A percentile compares a stretch with the other conserved stretches of the same genome.
These are phyloP conservation scores for Linnemannia zychae DNA, from an alignment of 192 early-diverging fungal genomes.

Conservation along the genomic window DNA sequence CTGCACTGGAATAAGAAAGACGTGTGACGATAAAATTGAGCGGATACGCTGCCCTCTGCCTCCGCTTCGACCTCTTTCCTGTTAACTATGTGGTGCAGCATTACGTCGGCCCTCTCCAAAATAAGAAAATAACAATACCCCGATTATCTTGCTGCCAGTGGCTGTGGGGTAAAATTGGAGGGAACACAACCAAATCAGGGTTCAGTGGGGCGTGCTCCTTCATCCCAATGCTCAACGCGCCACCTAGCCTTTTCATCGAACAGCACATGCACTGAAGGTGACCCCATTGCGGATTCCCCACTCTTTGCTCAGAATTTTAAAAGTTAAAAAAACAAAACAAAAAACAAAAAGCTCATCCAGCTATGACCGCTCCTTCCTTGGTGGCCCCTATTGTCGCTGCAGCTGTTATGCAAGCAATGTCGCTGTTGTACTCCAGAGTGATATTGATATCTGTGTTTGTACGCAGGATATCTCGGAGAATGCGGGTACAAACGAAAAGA, in stretches of 20 bases:
- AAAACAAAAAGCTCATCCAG: neutral
- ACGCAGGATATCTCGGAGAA: neutral
- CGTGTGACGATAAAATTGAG: neutral
- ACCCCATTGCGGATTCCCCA: neutral
- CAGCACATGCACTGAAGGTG: neutral
- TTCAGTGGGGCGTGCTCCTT: neutral
- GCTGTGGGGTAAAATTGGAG: neutral
- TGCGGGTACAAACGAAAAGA: neutral
- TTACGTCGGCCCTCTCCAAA: neutral
- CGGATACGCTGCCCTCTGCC: too few relatives aligned
- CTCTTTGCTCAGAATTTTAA: neutral
- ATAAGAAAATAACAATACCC: neutral
- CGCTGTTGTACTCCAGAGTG: too few relatives aligned
- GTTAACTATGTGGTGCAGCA: too few relatives aligned
- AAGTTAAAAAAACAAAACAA: neutral
- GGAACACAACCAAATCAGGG: neutral
- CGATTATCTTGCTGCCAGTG: neutral
- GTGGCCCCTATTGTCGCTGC: neutral
- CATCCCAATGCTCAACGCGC: neutral
- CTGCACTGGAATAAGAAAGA: neutral
- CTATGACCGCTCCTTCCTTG: neutral
- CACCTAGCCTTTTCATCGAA: neutral
- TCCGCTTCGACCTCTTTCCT: too few relatives aligned
- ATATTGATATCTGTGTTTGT: neutral
- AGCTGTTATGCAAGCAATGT: neutral